phyloP scores from a whole-genome alignment of 2,329 filamentous ascomycete species.

The Aspergillus melleus region DNA sequence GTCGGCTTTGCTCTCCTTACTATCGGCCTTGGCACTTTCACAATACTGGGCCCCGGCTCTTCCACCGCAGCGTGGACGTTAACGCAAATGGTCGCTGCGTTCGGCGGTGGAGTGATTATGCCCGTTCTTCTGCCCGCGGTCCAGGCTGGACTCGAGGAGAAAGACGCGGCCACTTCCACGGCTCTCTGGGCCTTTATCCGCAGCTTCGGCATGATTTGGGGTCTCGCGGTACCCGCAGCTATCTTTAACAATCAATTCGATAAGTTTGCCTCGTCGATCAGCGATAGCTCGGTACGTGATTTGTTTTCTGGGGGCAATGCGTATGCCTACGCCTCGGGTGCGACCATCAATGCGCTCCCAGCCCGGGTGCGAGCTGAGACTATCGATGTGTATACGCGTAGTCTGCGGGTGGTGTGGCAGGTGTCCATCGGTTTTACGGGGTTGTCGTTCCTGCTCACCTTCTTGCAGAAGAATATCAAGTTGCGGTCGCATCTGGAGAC shows the following conservation, averaged over 20 bases:
- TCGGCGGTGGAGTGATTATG: neutral
- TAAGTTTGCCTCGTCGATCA: neutral
- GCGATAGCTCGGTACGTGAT: neutral
- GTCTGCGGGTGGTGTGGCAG: conserved; percentile 39
- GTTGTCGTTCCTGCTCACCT: conserved; percentile 34
- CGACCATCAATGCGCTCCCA: conserved; percentile 1
- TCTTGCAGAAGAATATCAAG: conserved; percentile 38
- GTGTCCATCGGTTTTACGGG: conserved; percentile 34
- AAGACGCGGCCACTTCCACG: neutral
- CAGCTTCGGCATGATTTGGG: conserved; percentile 7
- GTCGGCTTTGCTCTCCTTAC: neutral
- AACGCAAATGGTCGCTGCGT: neutral
- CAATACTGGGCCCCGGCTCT: neutral
- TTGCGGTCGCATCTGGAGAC: conserved; percentile 42
- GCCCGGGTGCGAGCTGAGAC: neutral
- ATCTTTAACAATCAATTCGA: conserved; percentile 6
- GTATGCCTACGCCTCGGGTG: neutral
- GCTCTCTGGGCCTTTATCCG: conserved; percentile 1
- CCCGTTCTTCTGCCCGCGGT: conserved; percentile 29
- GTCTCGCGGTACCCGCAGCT: conserved; percentile 1
- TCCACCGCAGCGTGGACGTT: neutral
- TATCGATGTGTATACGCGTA: conserved; percentile 29
- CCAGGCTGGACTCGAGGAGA: conserved; percentile 31
- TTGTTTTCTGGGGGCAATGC: neutral
- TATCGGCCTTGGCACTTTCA: neutral